Evolutionary conservation across 805 yeast genomes (phyloP).

Genomic region (Wickerhamiella galacta): DNA sequence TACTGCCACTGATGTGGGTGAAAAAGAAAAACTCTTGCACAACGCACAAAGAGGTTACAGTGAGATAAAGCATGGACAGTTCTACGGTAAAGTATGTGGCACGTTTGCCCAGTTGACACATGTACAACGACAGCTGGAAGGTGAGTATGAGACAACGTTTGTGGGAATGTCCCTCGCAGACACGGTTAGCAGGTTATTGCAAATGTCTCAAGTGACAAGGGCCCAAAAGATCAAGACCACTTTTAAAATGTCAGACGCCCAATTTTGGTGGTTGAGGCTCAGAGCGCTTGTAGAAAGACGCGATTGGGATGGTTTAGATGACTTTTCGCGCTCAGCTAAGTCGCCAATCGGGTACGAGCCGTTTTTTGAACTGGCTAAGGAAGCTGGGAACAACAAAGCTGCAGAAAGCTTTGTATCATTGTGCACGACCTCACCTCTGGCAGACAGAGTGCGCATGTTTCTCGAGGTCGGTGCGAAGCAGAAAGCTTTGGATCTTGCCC

Average conservation of each 20-base stretch:
- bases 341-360: slow-evolving; percentile 61
- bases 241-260: slow-evolving; percentile 40
- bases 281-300: slow-evolving; percentile 30
- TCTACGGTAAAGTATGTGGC: slow-evolving; percentile 27
- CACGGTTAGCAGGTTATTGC: slow-evolving; percentile 31
- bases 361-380: slow-evolving; percentile 38
- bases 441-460: background rate
- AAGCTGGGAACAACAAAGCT: slow-evolving; percentile 38
- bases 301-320: slow-evolving; percentile 40
- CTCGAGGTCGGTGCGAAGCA: background rate
- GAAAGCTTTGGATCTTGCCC: background rate
- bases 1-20: slow-evolving; percentile 8
- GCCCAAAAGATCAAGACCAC: slow-evolving; percentile 35
- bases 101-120: slow-evolving; percentile 30
- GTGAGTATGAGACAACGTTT: slow-evolving; percentile 27
- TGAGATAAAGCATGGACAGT: slow-evolving; percentile 20
- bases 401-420: slow-evolving; percentile 44
- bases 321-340: slow-evolving; percentile 33
- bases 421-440: slow-evolving; percentile 20
- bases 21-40: slow-evolving; percentile 10
- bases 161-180: slow-evolving; percentile 30
- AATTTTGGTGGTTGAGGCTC: slow-evolving; percentile 38
- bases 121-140: slow-evolving; percentile 30
- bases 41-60: slow-evolving; percentile 21
- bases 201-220: slow-evolving; percentile 32